Evolutionary conservation across 2,329 filamentous ascomycete genomes (phyloP).

Genomic region (Sporothrix globosa): DNA sequence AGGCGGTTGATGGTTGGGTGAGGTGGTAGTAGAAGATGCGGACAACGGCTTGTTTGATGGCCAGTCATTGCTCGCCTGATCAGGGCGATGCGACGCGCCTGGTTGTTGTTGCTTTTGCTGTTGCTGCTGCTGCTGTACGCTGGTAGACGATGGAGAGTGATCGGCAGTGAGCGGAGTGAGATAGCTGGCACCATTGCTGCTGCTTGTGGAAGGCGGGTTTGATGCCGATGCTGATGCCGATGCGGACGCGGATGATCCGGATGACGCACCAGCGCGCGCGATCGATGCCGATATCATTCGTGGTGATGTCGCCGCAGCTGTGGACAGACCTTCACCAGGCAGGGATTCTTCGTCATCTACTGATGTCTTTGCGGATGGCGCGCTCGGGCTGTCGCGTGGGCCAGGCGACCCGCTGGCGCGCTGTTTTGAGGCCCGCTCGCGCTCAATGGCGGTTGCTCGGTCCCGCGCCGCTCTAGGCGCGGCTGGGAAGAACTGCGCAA

Average conservation of each 20-base stretch:
- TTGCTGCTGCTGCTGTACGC: not conserved
- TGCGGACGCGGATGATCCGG: slow-evolving; percentile 72
- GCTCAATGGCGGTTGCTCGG: slow-evolving; percentile 56
- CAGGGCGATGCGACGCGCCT: not conserved
- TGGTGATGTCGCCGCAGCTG: slow-evolving; percentile 59
- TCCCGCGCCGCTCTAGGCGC: slow-evolving; percentile 68
- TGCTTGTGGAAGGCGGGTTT: slow-evolving; percentile 39
- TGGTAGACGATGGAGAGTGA: slow-evolving; percentile 54
- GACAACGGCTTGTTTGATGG: not conserved
- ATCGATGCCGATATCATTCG: not conserved
- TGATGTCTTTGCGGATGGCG: slow-evolving; percentile 43
- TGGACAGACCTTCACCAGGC: slow-evolving; percentile 69
- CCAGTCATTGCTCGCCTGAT: slow-evolving; percentile 1
- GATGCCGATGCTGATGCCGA: slow-evolving; percentile 8
- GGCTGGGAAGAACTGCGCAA: slow-evolving; percentile 84
- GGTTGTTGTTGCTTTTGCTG: not conserved
- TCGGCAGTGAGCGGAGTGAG: slow-evolving; percentile 56
- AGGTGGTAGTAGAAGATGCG: slow-evolving; percentile 53
- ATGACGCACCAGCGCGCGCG: slow-evolving; percentile 65
- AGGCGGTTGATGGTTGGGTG: slow-evolving; percentile 56
- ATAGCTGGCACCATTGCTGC: slow-evolving; percentile 50
- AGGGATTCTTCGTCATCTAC: slow-evolving; percentile 62
- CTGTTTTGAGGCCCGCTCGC: slow-evolving; percentile 54
- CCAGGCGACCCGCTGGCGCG: slow-evolving; percentile 44
- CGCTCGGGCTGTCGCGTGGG: slow-evolving; percentile 25